phyloP scores from a whole-genome alignment of 495 filamentous ascomycete genomes.

The Penicillium psychrofluorescens region DNA sequence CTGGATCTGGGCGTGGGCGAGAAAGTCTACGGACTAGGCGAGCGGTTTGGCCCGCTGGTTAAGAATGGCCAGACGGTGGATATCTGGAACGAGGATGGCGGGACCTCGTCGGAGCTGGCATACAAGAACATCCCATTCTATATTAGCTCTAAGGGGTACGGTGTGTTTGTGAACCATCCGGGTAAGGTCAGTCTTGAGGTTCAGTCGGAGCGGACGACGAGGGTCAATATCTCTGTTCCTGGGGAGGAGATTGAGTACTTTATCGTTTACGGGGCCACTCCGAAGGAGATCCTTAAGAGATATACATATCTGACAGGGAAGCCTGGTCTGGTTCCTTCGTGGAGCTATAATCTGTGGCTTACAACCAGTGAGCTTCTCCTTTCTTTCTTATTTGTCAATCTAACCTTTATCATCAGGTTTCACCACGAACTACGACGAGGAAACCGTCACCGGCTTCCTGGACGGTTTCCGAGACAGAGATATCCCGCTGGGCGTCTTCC shows the following conservation, averaged over 20 bases:
- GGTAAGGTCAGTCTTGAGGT: constrained; percentile 58
- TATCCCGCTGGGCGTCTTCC: constrained; percentile 63
- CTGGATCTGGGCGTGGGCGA: constrained; percentile 60
- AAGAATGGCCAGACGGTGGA: constrained; percentile 62
- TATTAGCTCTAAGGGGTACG: constrained; percentile 60
- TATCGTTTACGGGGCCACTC: constrained; percentile 58
- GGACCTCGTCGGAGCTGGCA: constrained; percentile 60
- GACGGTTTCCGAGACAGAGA: constrained; percentile 59
- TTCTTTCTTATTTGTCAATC: neutral
- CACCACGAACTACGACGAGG: constrained; percentile 63
- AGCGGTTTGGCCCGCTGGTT: constrained; percentile 63
- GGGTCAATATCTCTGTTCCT: constrained; percentile 56
- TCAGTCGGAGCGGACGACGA: constrained; percentile 57
- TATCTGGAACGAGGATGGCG: constrained; percentile 68
- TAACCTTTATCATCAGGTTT: constrained; percentile 30
- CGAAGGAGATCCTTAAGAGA: constrained; percentile 57
- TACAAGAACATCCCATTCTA: constrained; percentile 74
- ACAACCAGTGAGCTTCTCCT: constrained; percentile 40
- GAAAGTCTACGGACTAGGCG: constrained; percentile 61
- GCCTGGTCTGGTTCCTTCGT: constrained; percentile 53
- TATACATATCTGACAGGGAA: constrained; percentile 57
- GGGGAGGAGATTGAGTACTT: constrained; percentile 55
- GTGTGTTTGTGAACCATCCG: constrained; percentile 59
- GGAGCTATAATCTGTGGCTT: constrained; percentile 67
- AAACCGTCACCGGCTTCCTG: constrained; percentile 58